Evolutionary conservation across 345 rosid species (phyloP).

Genomic region (Garcia nutans): DNA sequence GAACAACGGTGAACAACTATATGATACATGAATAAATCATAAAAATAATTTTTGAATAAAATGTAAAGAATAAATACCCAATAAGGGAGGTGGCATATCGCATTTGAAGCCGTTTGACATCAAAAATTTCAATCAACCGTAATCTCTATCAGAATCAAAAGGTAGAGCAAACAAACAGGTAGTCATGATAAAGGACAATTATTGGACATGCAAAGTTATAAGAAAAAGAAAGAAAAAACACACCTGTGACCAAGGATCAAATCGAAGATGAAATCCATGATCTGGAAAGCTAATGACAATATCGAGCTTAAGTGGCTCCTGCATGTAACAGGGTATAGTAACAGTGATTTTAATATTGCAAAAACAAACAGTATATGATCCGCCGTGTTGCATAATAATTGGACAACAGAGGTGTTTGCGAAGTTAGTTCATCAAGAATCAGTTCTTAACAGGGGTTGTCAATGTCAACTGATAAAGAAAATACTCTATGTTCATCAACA

Average conservation of each 20-base stretch:
- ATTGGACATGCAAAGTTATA: background rate
- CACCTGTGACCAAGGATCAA: slow-evolving; percentile 99
- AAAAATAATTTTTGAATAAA: background rate
- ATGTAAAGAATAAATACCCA: slow-evolving; percentile 52
- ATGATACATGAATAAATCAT: background rate
- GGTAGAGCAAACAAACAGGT: background rate
- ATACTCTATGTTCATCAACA: no score
- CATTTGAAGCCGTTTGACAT: slow-evolving; percentile 91
- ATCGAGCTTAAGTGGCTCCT: slow-evolving; percentile 93
- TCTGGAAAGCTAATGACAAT: slow-evolving; percentile 95
- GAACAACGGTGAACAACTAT: background rate
- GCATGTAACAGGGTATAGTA: slow-evolving; percentile 6
- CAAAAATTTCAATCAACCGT: slow-evolving; percentile 85
- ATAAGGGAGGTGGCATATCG: slow-evolving; percentile 76
- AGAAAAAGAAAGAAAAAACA: background rate
- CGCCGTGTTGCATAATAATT: no score
- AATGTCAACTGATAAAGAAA: no score
- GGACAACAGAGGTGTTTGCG: no score
- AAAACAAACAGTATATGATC: background rate
- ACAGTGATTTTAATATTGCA: background rate
- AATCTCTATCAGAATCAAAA: slow-evolving; percentile 54
- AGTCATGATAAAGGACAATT: background rate
- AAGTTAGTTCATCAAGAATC: no score
- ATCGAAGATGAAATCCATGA: slow-evolving; percentile 69
- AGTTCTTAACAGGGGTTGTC: no score